phyloP scores from a whole-genome alignment of 257 asterid species.

The Solanum dulcamara region DNA sequence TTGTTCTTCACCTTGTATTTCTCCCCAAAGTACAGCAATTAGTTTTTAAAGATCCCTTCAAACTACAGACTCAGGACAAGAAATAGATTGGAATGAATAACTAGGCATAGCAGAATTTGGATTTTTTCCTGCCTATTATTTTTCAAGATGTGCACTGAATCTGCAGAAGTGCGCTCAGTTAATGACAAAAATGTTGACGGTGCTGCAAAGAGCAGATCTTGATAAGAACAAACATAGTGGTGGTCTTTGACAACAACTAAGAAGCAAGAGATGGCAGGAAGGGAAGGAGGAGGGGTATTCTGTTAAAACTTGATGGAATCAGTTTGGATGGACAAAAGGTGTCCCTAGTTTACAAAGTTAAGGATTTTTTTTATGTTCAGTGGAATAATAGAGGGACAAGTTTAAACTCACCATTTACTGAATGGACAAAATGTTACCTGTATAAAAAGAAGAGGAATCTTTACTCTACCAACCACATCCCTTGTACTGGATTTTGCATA shows the following conservation, averaged over 20 bases:
- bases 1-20: neutral
- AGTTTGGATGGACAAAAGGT: neutral
- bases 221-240: neutral
- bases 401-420: neutral
- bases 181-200: neutral
- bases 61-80: neutral
- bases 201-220: neutral
- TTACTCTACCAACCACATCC: conserved; percentile 61
- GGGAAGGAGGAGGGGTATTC: neutral
- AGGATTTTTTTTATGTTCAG: neutral
- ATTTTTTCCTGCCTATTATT: neutral
- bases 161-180: neutral
- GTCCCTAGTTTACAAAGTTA: neutral
- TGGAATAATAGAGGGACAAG: neutral
- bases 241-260: neutral
- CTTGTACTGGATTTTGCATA: conserved; percentile 80
- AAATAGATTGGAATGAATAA: neutral
- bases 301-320: neutral
- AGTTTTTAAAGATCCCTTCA: conserved; percentile 2
- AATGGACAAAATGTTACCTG: conserved; percentile 41
- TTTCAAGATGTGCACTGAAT: neutral
- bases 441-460: conserved; percentile 83
- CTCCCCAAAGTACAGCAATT: neutral
- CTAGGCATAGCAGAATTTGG: conserved; percentile 21
- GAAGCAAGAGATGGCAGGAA: neutral